Conservation (phyloP, 2,329 filamentous ascomycete species). For the Ophiocordyceps sinensis region DNA sequence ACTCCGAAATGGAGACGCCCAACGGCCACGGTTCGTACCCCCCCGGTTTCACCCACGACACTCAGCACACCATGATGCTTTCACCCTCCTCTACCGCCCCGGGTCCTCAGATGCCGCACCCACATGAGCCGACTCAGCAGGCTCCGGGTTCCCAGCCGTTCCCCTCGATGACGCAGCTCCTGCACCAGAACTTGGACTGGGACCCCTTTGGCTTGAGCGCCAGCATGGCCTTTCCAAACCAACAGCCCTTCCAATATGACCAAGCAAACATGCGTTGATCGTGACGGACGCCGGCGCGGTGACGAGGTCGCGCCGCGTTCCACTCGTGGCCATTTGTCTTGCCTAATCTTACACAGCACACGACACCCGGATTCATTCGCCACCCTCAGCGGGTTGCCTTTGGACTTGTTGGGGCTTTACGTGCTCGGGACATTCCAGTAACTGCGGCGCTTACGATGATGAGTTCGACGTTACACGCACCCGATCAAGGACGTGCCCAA, state of each 20-base stretch:
- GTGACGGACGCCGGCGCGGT: slow-evolving; percentile 4
- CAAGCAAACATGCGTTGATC: slow-evolving; percentile 37
- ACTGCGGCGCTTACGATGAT: not conserved
- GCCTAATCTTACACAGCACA: not conserved
- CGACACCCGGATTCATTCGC: too few relatives aligned
- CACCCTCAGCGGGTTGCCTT: too few relatives aligned
- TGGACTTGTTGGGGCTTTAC: too few relatives aligned
- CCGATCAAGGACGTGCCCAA: too few relatives aligned
- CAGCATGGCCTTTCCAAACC: slow-evolving; percentile 87
- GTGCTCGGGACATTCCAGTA: not conserved
- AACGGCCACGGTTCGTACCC: slow-evolving; percentile 51
- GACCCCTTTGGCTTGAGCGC: slow-evolving; percentile 88
- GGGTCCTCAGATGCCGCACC: slow-evolving; percentile 12
- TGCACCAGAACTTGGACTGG: slow-evolving; percentile 77
- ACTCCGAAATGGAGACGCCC: slow-evolving; percentile 57
- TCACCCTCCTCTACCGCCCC: slow-evolving; percentile 25
- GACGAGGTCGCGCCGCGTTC: too few relatives aligned
- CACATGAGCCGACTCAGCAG: slow-evolving; percentile 22
- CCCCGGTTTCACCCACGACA: slow-evolving; percentile 33
- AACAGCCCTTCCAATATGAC: slow-evolving; percentile 65
- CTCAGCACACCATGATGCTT: slow-evolving; percentile 27
- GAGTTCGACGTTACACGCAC: not conserved
- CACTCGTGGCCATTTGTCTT: not conserved
- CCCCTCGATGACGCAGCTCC: slow-evolving; percentile 44
- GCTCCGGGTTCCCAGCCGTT: slow-evolving; percentile 30